Conservation (phyloP, 2,329 filamentous ascomycete species). For the Fusarium sp. region DNA sequence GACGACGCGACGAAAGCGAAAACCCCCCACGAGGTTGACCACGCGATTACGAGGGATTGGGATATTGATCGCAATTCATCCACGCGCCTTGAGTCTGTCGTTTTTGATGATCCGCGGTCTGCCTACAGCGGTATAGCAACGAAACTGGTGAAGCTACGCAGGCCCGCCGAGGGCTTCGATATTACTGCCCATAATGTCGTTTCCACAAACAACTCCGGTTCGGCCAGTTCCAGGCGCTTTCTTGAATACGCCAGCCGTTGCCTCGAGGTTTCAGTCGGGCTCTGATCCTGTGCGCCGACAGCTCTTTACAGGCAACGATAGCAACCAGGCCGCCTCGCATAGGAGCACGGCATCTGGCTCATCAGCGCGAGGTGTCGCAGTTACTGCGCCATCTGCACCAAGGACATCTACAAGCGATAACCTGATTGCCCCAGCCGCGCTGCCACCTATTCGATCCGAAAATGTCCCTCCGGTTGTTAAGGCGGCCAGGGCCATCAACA, state of each 20-base stretch:
- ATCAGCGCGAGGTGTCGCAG: constrained; percentile 37
- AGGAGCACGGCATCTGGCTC: constrained; percentile 38
- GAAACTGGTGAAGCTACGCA: constrained; percentile 49
- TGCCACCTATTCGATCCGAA: constrained; percentile 60
- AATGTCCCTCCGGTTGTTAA: constrained; percentile 77
- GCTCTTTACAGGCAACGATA: constrained; percentile 58
- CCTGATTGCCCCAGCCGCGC: constrained; percentile 49
- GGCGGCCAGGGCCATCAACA: constrained; percentile 86
- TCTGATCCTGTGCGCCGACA: constrained; percentile 64
- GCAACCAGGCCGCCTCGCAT: constrained; percentile 32
- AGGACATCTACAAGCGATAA: constrained; percentile 45
- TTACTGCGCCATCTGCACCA: constrained; percentile 43
- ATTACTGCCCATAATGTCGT: constrained; percentile 62
- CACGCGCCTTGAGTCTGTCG: constrained; percentile 36
- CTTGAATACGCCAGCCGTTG: constrained; percentile 77
- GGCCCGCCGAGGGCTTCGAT: constrained; percentile 47
- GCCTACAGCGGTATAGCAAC: constrained; percentile 40
- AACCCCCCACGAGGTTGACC: constrained; percentile 12
- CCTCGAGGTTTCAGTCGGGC: constrained; percentile 60
- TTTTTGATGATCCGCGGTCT: constrained; percentile 49
- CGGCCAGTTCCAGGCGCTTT: constrained; percentile 81
- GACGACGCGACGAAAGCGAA: constrained; percentile 42
- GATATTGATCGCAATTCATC: constrained; percentile 23
- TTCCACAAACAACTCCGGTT: constrained; percentile 72
- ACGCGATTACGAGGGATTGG: constrained; percentile 33